Percentiles rank a stretch among this genome's conserved stretches.
These are phyloP conservation scores for Eucalyptus tenuipes DNA, from an alignment of 345 rosid genomes.

Conservation along the genomic window DNA sequence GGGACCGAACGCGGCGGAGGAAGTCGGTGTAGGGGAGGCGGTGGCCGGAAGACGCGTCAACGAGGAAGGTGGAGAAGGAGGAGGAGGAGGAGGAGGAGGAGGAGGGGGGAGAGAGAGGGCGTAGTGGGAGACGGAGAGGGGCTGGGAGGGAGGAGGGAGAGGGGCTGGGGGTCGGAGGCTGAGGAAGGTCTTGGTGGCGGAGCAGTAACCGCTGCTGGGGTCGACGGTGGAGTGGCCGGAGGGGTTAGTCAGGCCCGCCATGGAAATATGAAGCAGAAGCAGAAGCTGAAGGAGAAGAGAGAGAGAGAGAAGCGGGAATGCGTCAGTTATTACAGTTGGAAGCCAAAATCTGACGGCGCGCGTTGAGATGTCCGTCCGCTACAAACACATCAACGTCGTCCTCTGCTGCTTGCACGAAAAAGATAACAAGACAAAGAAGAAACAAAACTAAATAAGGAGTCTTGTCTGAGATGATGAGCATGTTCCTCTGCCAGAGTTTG, in stretches of 20 bases:
- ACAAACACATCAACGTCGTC: not conserved
- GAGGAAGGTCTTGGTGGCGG: slow-evolving; percentile 3
- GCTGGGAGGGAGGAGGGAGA: not conserved
- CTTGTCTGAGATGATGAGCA: not conserved
- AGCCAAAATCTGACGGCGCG: not conserved
- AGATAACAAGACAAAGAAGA: not conserved
- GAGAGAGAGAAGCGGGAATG: not conserved
- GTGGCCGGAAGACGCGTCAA: not conserved
- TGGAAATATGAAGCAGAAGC: not conserved
- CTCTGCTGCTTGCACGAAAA: not conserved
- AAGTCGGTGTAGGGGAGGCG: not conserved
- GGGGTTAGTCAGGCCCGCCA: not conserved
- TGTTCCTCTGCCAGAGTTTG: not conserved
- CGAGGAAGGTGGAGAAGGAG: not conserved
- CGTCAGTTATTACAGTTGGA: not conserved
- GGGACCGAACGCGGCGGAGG: not conserved
- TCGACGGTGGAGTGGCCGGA: not conserved
- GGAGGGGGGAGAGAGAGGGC: slow-evolving; percentile 4
- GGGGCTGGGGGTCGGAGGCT: slow-evolving; percentile 1
- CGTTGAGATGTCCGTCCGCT: not conserved
- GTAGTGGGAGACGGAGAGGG: slow-evolving; percentile 7
- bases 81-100: not conserved
- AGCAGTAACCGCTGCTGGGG: slow-evolving; percentile 13
- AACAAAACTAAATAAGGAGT: not conserved
- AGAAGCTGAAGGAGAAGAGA: not conserved